Conservation (phyloP, 108 stramenopile species). For the Pelagomonas calceolata region DNA sequence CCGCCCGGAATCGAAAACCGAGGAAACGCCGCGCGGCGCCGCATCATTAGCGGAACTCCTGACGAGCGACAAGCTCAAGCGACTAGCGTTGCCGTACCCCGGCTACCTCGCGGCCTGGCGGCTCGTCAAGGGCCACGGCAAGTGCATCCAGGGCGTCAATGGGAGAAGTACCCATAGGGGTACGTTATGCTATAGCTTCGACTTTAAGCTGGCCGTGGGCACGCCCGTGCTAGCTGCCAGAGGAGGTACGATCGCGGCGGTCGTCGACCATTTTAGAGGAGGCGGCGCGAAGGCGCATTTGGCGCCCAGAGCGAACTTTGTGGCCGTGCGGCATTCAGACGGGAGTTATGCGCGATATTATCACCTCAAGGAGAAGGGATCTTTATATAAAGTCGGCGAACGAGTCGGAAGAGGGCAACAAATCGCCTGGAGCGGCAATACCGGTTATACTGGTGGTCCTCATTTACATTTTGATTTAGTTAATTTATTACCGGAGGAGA, state of each 20-base stretch:
- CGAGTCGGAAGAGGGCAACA: constrained; percentile 14
- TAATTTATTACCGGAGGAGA: constrained; percentile 28
- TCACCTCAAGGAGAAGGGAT: constrained; percentile 21
- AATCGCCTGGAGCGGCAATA: constrained; percentile 31
- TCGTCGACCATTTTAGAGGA: constrained; percentile 19
- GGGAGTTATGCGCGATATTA: constrained; percentile 35
- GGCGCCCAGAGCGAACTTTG: constrained; percentile 28
- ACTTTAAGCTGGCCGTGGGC: neutral
- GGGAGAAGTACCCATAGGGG: neutral
- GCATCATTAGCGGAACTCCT: no score
- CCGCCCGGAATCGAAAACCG: no score
- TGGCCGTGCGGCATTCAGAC: constrained; percentile 31
- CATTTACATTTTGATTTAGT: constrained; percentile 36
- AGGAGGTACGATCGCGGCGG: neutral
- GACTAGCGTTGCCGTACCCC: no score
- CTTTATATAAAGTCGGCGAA: constrained; percentile 18
- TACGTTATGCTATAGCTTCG: neutral
- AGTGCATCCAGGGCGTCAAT: neutral
- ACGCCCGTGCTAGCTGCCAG: neutral
- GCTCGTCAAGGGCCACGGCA: neutral
- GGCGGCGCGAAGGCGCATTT: constrained; percentile 18
- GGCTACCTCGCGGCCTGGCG: neutral
- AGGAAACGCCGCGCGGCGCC: no score
- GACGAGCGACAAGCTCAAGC: no score
- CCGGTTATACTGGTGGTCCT: constrained; percentile 25